Conservation (phyloP, 768 basidiomycete genomes). For the Amanita exitialis region DNA sequence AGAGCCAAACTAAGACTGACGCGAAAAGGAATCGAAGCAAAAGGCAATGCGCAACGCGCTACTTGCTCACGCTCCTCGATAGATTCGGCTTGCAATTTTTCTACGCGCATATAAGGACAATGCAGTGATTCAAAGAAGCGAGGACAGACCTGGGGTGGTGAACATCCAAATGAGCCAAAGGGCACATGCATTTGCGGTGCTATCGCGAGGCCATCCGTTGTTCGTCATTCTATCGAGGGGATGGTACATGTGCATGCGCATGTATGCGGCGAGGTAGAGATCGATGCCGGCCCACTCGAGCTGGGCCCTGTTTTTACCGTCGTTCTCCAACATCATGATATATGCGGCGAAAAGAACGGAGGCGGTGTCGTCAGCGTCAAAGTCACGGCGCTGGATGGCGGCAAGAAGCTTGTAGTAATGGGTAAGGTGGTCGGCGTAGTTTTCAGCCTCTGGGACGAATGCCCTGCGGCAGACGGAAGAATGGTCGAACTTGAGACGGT, state of each 20-base stretch:
- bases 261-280: conserved; percentile 31
- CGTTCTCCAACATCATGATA: conserved; percentile 56
- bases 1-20: conserved; percentile 16
- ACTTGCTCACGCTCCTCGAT: conserved; percentile 17
- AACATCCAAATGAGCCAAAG: conserved; percentile 61
- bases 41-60: conserved; percentile 19
- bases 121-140: neutral
- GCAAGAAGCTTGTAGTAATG: conserved; percentile 28
- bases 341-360: conserved; percentile 36
- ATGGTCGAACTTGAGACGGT: conserved; percentile 45
- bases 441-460: conserved; percentile 23
- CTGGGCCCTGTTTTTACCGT: conserved; percentile 52
- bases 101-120: conserved; percentile 10
- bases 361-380: conserved; percentile 14
- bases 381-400: conserved; percentile 22
- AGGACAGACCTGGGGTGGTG: conserved; percentile 23
- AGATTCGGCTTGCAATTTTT: conserved; percentile 19
- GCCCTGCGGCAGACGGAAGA: conserved; percentile 40
- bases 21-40: conserved; percentile 35
- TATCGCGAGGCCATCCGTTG: conserved; percentile 53
- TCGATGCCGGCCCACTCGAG: conserved; percentile 43
- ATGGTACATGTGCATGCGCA: conserved; percentile 35
- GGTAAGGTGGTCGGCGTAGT: conserved; percentile 25
- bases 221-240: conserved; percentile 16
- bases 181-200: conserved; percentile 35